These are phyloP conservation scores for Opeltia flavorubescens DNA, from an alignment of 495 filamentous ascomycete genomes.

Conservation along the genomic window DNA sequence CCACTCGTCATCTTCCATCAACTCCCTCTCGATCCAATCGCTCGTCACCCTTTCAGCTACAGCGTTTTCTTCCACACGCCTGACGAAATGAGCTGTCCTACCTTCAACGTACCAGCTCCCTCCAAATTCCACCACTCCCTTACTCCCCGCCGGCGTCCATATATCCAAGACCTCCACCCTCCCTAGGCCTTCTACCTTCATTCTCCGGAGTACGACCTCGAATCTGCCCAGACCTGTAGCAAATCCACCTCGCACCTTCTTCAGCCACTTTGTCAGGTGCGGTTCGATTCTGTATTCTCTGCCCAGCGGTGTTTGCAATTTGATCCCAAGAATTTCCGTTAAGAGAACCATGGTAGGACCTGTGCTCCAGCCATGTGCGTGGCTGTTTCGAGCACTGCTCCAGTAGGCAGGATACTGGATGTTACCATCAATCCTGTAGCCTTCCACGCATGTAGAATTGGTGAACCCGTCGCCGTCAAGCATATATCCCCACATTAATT, in stretches of 20 bases:
- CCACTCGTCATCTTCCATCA: background rate
- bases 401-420: slow-evolving; percentile 44
- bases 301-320: slow-evolving; percentile 32
- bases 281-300: slow-evolving; percentile 37
- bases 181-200: slow-evolving; percentile 20
- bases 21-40: background rate
- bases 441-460: slow-evolving; percentile 46
- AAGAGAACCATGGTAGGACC: slow-evolving; percentile 43
- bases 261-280: slow-evolving; percentile 32
- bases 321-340: slow-evolving; percentile 39
- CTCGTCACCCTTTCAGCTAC: slow-evolving; percentile 8
- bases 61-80: slow-evolving; percentile 3
- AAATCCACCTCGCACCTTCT: slow-evolving; percentile 40
- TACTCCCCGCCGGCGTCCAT: slow-evolving; percentile 30
- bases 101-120: slow-evolving; percentile 7
- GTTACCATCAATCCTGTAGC: slow-evolving; percentile 39
- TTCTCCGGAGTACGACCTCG: slow-evolving; percentile 17
- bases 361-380: slow-evolving; percentile 48
- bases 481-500: slow-evolving; percentile 47
- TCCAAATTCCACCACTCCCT: slow-evolving; percentile 28
- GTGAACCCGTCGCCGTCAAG: slow-evolving; percentile 47
- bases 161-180: slow-evolving; percentile 25
- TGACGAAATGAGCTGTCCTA: slow-evolving; percentile 1
- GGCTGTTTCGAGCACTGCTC: slow-evolving; percentile 35
- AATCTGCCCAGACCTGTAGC: slow-evolving; percentile 38